Percentiles rank a stretch among this genome's conserved stretches.
phyloP scores from a whole-genome alignment of 768 basidiomycete species.

The Mycena capillaripes region DNA sequence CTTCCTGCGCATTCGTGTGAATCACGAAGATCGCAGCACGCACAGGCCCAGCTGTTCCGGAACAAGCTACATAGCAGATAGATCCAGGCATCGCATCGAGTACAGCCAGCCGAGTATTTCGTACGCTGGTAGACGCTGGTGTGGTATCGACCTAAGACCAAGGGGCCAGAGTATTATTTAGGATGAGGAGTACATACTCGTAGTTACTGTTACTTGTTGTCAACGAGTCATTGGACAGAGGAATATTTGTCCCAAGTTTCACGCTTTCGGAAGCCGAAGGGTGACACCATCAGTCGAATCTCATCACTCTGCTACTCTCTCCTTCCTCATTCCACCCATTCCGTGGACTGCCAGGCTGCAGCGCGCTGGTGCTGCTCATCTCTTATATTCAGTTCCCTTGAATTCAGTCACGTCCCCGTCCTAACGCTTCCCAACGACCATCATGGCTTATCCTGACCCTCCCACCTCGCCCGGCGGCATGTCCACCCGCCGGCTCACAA shows the following conservation, averaged over 20 bases:
- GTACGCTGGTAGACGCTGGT: no score
- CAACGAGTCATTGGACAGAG: not conserved
- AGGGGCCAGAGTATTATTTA: no score
- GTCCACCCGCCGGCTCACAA: slow-evolving; percentile 83
- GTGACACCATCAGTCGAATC: slow-evolving; percentile 8
- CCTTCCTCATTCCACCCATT: slow-evolving; percentile 1
- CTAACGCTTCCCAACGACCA: slow-evolving; percentile 50
- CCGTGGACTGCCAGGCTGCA: slow-evolving; percentile 32
- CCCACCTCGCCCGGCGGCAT: slow-evolving; percentile 75
- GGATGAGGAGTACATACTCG: no score
- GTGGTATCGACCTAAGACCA: no score
- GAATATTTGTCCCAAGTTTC: not conserved
- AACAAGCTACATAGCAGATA: no score
- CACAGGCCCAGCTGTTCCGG: no score
- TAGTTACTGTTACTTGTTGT: not conserved
- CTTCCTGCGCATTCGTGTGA: no score
- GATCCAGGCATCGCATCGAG: no score
- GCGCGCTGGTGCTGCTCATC: slow-evolving; percentile 33
- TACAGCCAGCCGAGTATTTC: no score
- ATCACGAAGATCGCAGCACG: no score
- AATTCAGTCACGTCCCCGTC: slow-evolving; percentile 35
- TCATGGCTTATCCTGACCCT: slow-evolving; percentile 75
- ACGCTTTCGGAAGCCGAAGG: not conserved
- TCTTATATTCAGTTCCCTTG: slow-evolving; percentile 12
- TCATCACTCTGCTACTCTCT: not conserved